These are phyloP conservation scores for Amaranthus cruentus DNA, from an alignment of 148 eudicot genomes.

Conservation along the genomic window DNA sequence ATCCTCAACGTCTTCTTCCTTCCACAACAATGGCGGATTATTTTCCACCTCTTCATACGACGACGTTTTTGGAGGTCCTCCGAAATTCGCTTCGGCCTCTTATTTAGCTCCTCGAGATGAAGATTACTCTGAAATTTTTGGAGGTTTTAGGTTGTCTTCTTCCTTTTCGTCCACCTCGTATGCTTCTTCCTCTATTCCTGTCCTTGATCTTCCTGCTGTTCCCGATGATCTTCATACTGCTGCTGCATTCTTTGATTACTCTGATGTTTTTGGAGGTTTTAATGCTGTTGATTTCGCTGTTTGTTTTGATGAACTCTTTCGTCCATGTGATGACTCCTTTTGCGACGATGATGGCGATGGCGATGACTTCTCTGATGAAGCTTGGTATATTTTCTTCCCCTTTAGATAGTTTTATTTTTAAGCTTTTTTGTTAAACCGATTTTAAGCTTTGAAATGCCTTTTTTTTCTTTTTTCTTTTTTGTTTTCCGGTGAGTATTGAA, in stretches of 20 bases:
- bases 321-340: slow-evolving; percentile 31
- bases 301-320: slow-evolving; percentile 49
- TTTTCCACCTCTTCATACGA: slow-evolving; percentile 54
- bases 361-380: slow-evolving; percentile 46
- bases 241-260: slow-evolving; percentile 46
- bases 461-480: not conserved
- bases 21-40: slow-evolving; percentile 26
- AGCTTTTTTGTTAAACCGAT: not conserved
- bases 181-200: slow-evolving; percentile 59
- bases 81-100: slow-evolving; percentile 34
- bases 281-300: slow-evolving; percentile 41
- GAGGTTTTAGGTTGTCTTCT: slow-evolving; percentile 47
- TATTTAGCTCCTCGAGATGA: slow-evolving; percentile 64
- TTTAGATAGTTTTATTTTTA: not conserved
- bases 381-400: slow-evolving; percentile 39
- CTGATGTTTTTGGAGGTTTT: slow-evolving; percentile 64
- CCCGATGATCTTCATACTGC: slow-evolving; percentile 28
- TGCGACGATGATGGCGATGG: slow-evolving; percentile 17
- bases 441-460: not conserved
- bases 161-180: slow-evolving; percentile 12
- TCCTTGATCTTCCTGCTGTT: slow-evolving; percentile 71
- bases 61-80: slow-evolving; percentile 76
- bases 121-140: slow-evolving; percentile 85
- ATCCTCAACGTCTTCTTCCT: not conserved
- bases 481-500: not conserved